Evolutionary conservation across 2,329 filamentous ascomycete species (phyloP), one percentile per base, ranked within the genome.

Genomic region (Trichoderma simmonsii): DNA sequence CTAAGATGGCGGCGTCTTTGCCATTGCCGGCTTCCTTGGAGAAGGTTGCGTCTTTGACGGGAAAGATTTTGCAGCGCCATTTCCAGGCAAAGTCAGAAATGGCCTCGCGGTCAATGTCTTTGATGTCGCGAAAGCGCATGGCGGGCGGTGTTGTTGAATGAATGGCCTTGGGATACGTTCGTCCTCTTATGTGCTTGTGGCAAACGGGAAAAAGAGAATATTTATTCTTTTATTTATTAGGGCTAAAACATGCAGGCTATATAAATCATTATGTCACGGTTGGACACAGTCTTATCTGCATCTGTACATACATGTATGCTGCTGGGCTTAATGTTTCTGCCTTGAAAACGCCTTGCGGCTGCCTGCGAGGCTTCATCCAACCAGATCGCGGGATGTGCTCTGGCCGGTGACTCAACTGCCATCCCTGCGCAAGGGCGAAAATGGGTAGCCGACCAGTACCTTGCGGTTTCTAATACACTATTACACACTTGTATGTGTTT

Each of bases 1-100:
- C 56, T 4, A 56, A 11, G 11, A 24, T 14, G 12, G 26, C 11
- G 6, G 36, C 57, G 21, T 73, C 73, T 1, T 76, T 74, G 18
- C 48, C 69, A 24, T 76, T 64, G 8, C 73, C 66, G 72, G 59
- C 30, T 74, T 73, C 51, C 15, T 66, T 71, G 28, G 71, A 54
- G 28, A 73, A 71, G 21, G 75, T 70, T 1, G 75, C 74, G 7
- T 76, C 75, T 18, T 74, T 74, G n/a, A 43, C 70, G 11, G 73
- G 75, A 30, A 78, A 63, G 15, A 80, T 30, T 72, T 78, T 81
- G 75, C 78, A 79, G 15, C 79, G 79, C 76, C 74, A 78, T 73
- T 78, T 80, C 79, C 78, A 79, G 30, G 77, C 72, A 6, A 76
- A 73, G 30, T 79, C 77, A 43, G 79, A 80, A 32, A 81, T 63